Evolutionary conservation across 805 yeast genomes (phyloP), one percentile per base, ranked within the genome.

Genomic region (Pichia exigua): DNA sequence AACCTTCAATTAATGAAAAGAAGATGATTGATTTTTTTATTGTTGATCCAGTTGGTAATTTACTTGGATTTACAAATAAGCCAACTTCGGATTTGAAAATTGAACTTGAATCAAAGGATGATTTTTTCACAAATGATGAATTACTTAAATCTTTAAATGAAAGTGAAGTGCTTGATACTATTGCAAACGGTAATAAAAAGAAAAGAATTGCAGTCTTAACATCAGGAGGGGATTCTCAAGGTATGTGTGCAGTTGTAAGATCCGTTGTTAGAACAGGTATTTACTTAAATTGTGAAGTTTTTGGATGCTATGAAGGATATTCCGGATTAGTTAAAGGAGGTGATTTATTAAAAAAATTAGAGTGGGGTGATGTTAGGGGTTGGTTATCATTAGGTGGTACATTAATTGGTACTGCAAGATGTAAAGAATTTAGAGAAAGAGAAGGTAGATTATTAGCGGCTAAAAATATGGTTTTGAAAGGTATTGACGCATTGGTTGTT

Each of bases 141-240:
- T 30, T 20, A 10, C 35, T 53, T 13, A 26, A 47, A 24, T 24
- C 18, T 17, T 26, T 52, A n/a, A 42, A 46, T 11, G 42, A 44
- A 27, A 28, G 41, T 21, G 42, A 48, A 12, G 18, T 18, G 18
- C 21, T 44, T 8, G 40, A 13, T 10, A 43, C 53, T n/a, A 17
- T 44, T 21, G 32, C 21, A 18, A 47, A 32, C 18, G 43, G 22
- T n/a, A 42, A 38, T 20, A 44, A 40, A 6, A 52, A 48, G 20
- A 65, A 64, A 50, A 57, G 67, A 48, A 87, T 94, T 57, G 99
- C 95, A 5, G 94, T 94, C 47, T 90, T 94, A 92, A 94, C 98
- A 7, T 88, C 96, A 1, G 99, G 99, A 61, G 99, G 99, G 70
- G 99, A 94, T 66, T 87, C 98, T 49, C 99, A 95, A 30, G 99